Evolutionary conservation across 805 yeast species (phyloP), one percentile per base, ranked within the genome.

Genomic region (Starmera pachycereana): DNA sequence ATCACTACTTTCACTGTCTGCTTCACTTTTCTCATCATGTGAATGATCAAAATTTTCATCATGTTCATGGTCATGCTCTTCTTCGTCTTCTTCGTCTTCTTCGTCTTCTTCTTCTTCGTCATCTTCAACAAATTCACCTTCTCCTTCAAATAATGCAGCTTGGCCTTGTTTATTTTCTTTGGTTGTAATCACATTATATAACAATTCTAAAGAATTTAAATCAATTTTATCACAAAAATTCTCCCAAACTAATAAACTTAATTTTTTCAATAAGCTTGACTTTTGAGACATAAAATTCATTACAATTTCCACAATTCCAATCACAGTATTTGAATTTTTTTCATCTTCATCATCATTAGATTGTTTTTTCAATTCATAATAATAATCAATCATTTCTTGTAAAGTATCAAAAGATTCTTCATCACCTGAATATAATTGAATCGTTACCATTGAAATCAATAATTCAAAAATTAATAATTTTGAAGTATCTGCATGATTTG

Each of bases 111-210:
- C 77, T 2, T 61, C 72, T 0, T 58, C 74, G 2, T 58, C 70
- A 29, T 68, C 79, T 6, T 64, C 71, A 18, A 63, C 74, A 33
- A 54, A 65, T 13, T 65, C 76, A 37, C 69, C 69, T 10, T 67
- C 85, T 12, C 72, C 76, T 42, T 83, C 85, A 54, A 89, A 89
- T 51, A 90, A 61, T 36, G 72, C 72, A 22, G 71, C 69, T 58
- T 85, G 92, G 2, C 97, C 97, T 48, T 80, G 78, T 45, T 78
- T 75, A 56, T 83, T 85, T 58, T 89, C 97, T 53, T 74, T 78
- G 0, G 94, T 69, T 13, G 62, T 48, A 38, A 81, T 56, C 13
- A 81, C 72, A 42, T 79, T 81, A 38, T 67, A 65, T 37, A 82
- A 51, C 19, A 74, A 58, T 10, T 63, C 60, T 29, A 82, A 48